Evolutionary conservation across 2,329 filamentous ascomycete species (phyloP), one percentile per base, ranked within the genome.

Genomic region (Emydomyces testavorans): DNA sequence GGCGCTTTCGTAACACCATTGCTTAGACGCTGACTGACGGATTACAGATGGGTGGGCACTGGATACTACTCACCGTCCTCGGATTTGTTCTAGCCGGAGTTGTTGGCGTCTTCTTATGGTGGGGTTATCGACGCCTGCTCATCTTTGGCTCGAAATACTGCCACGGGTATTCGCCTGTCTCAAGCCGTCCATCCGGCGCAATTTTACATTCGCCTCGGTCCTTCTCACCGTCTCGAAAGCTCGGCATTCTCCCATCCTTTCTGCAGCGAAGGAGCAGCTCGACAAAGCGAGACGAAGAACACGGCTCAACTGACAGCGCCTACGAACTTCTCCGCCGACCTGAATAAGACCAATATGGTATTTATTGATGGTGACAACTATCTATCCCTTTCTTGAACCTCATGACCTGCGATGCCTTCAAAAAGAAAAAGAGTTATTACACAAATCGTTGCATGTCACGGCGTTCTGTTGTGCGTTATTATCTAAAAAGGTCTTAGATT

Each of bases 41-140:
- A 6, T 37, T 29, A 3, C 50, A 70, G 71, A 75, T 78, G 70
- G 73, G 71, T 20, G 68, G 70, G 52, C 71, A 78, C 56, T 78
- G 75, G 75, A 56, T 76, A 51, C 64, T 77, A 48, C 65, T 78
- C 13, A 77, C 75, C 2, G 60, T 73, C 18, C 56, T 69, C 20
- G 74, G 74, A 18, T 76, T 76, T 57, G 50, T 70, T 31, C 53
- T 75, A 10, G 74, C 71, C 21, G 67, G 66, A 35, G 57, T 69
- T 20, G 62, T 75, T 16, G 68, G 74, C 13, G 63, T 72, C 49
- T 57, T 64, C 32, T 60, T 71, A 47, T 77, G 72, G 70, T 73
- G 67, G 66, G 60, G 66, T 20, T 77, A 76, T 52, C 68, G 68
- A 23, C 70, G 72, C 3, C 53, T 72, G 18, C 56, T 70, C 39